Evolutionary conservation across 345 rosid species (phyloP), one percentile per base, ranked within the genome.

Genomic region (Arabidopsis suecica): DNA sequence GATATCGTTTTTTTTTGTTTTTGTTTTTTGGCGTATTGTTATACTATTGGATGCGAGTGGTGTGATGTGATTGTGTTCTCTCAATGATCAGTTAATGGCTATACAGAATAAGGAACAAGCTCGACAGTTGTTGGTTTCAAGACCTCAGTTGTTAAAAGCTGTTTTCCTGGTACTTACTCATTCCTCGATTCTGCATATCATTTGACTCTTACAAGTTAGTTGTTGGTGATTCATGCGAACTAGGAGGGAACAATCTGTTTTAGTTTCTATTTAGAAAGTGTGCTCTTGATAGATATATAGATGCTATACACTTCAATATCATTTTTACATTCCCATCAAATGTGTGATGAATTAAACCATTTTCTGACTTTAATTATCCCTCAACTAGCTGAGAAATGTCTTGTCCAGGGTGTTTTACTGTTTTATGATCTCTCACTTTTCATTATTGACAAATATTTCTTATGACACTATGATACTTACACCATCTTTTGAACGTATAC

Each of bases 61-160:
- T 40, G 9, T 71, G 32, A 71, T 66, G 42, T 78, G 62, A 61
- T 50, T 75, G 59, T 78, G 16, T 49, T 57, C 11, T 66, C 11
- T 50, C 7, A 22, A 65, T 72, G 13, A 0, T 67, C 85, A 95
- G 99, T 72, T 72, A 71, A 86, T 95, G 92, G 87, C 91, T 10
- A 80, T 87, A 47, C 93, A 83, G 70, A 84, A 85, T 78, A 89
- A 82, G 83, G 97, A 90, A 71, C 85, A 73, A 74, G 84, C 97
- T 70, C 85, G 85, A 47, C 91, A 89, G 85, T 85, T 95, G 72
- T 82, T 95, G 78, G 85, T 86, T 53, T 82, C 88, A 36, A 89
- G 74, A 74, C 97, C 97, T 28, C 91, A 83, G 81, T 76, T 95
- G 79, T 70, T 88, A 53, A 95, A 89, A 88, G 93, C 99, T 70